Percentiles rank a stretch among this genome's conserved stretches.
Evolutionary conservation across 2,329 filamentous ascomycete species (phyloP).

Genomic region (Sordariomycetes sp.): DNA sequence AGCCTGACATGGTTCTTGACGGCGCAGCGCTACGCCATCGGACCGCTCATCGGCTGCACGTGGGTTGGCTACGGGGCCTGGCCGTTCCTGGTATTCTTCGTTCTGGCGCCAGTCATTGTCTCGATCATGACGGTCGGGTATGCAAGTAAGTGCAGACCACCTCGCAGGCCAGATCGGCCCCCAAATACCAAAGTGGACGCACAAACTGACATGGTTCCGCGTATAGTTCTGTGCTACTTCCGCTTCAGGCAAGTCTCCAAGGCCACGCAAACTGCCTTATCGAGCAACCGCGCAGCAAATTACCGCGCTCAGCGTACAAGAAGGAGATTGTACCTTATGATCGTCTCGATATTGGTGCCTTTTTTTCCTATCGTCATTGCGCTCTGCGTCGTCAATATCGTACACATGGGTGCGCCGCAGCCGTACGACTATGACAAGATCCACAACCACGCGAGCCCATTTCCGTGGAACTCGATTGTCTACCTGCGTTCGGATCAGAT

Average conservation of each 20-base stretch:
- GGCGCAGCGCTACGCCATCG: constrained; percentile 37
- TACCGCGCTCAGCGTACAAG: constrained; percentile 36
- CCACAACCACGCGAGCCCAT: constrained; percentile 25
- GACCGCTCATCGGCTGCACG: constrained; percentile 39
- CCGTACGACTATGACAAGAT: constrained; percentile 32
- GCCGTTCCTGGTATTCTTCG: constrained; percentile 38
- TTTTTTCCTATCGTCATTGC: constrained; percentile 39
- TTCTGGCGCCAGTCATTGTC: constrained; percentile 34
- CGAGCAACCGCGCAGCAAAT: constrained; percentile 27
- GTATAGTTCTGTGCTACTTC: constrained; percentile 33
- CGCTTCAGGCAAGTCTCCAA: constrained; percentile 38
- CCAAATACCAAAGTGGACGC: neutral
- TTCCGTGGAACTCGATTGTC: constrained; percentile 37
- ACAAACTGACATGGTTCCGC: neutral
- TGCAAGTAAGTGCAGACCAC: constrained; percentile 30
- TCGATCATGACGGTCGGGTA: constrained; percentile 33
- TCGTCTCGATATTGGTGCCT: constrained; percentile 38
- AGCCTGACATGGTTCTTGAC: constrained; percentile 37
- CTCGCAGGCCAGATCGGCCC: neutral
- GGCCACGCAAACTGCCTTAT: constrained; percentile 27
- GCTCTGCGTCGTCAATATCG: constrained; percentile 31
- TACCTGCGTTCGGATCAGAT: constrained; percentile 31
- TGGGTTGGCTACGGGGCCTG: constrained; percentile 33
- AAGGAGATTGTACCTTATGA: constrained; percentile 46
- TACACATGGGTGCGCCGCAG: constrained; percentile 12